These are phyloP conservation scores for Phytophthora crassamura DNA, from an alignment of 352 stramenopile genomes.

Conservation along the genomic window DNA sequence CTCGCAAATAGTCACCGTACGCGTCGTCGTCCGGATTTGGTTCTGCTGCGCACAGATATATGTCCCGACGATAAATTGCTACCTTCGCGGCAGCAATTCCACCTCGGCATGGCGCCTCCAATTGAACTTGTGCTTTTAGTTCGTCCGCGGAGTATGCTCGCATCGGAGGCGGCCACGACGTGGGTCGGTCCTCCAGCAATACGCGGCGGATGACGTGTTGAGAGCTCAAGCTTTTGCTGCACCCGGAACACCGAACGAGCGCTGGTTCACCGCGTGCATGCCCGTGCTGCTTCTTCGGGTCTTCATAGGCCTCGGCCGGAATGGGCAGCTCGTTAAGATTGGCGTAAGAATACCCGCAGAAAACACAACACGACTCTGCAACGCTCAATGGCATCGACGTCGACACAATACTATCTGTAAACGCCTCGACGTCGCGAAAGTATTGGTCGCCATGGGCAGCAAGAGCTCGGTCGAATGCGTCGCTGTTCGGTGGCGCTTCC, in stretches of 20 bases:
- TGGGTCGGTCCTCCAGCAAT: neutral
- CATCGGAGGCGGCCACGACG: neutral
- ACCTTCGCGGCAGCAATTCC: neutral
- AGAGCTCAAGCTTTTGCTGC: neutral
- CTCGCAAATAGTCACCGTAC: neutral
- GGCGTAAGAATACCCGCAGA: neutral
- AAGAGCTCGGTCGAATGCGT: too few species aligned
- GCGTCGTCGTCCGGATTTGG: neutral
- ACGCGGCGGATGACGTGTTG: neutral
- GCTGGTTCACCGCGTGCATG: neutral
- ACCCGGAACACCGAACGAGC: neutral
- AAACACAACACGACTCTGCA: neutral
- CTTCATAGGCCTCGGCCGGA: neutral
- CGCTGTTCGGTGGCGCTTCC: too few species aligned
- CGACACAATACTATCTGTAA: neutral
- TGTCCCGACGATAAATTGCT: neutral
- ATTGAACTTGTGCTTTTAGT: neutral
- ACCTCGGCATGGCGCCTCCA: neutral
- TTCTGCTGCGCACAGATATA: neutral
- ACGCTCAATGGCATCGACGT: neutral
- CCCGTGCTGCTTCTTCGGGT: neutral
- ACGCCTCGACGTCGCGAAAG: neutral
- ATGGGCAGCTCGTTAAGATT: neutral
- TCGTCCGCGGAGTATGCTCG: neutral
- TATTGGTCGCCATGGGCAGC: neutral